phyloP scores from a whole-genome alignment of 495 filamentous ascomycete genomes.

The Oleoguttula mirabilis region DNA sequence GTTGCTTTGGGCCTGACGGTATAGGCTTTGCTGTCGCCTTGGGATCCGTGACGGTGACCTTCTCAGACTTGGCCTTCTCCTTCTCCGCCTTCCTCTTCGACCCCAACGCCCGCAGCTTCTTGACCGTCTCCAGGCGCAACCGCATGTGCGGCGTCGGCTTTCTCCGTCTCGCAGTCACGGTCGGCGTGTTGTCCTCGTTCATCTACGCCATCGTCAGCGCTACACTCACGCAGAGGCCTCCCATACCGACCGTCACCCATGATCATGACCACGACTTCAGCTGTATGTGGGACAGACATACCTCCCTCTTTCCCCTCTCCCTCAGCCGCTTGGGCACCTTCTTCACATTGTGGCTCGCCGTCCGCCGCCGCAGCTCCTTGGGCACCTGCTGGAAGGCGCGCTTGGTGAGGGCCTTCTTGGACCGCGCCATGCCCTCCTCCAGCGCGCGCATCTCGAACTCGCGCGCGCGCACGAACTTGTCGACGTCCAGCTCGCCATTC shows the following conservation, averaged over 20 bases:
- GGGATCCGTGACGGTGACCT: constrained; percentile 4
- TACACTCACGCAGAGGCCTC: too few relatives aligned
- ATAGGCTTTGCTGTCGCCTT: background rate
- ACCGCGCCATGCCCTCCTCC: constrained; percentile 61
- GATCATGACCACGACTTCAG: background rate
- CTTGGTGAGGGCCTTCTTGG: constrained; percentile 52
- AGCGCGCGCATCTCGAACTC: constrained; percentile 82
- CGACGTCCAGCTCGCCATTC: constrained; percentile 66
- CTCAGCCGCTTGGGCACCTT: constrained; percentile 71
- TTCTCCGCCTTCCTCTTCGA: constrained; percentile 45
- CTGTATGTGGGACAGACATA: constrained; percentile 20
- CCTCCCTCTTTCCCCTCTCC: constrained; percentile 58
- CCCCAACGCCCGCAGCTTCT: constrained; percentile 54
- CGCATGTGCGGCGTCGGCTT: constrained; percentile 59
- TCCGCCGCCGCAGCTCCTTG: constrained; percentile 66
- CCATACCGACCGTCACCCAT: too few relatives aligned
- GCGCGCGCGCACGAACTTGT: constrained; percentile 67
- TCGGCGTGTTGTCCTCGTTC: constrained; percentile 85
- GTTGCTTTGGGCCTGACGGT: background rate
- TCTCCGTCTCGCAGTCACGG: constrained; percentile 52
- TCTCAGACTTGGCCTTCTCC: constrained; percentile 18
- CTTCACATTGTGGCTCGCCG: constrained; percentile 91
- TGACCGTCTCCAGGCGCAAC: constrained; percentile 72
- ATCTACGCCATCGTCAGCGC: too few relatives aligned
- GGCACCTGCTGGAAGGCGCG: constrained; percentile 87